Evolutionary conservation across 805 yeast genomes (phyloP).

Genomic region (Yarrowia divulgata): DNA sequence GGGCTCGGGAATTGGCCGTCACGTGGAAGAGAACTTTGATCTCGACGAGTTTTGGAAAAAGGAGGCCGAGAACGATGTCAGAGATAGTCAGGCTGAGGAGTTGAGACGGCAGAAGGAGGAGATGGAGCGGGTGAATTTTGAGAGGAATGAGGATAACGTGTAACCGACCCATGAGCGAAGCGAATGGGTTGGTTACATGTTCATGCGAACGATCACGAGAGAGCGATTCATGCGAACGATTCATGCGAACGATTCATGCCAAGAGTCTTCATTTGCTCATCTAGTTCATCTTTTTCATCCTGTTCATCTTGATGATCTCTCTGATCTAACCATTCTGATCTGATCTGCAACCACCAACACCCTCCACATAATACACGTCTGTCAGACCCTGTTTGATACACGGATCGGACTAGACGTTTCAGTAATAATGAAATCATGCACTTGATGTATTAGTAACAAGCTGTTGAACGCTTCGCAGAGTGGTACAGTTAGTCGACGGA

Average conservation of each 20-base stretch:
- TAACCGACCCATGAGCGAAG: background rate
- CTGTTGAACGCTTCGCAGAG: too few relatives aligned
- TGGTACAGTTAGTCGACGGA: too few relatives aligned
- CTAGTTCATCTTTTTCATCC: too few relatives aligned
- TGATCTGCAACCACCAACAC: too few relatives aligned
- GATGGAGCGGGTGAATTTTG: slow-evolving; percentile 3
- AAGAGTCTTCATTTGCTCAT: too few relatives aligned
- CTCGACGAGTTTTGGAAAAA: slow-evolving; percentile 33
- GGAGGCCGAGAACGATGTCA: slow-evolving; percentile 24
- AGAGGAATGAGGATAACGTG: slow-evolving; percentile 3
- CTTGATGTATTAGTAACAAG: too few relatives aligned
- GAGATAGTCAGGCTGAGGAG: slow-evolving; percentile 24
- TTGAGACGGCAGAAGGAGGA: slow-evolving; percentile 21
- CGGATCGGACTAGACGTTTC: background rate
- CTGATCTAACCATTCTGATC: too few relatives aligned
- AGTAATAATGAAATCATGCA: background rate
- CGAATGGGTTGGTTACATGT: background rate
- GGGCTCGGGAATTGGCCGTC: slow-evolving; percentile 20
- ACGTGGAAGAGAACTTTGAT: slow-evolving; percentile 31
- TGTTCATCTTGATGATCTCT: too few relatives aligned
- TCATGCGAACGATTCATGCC: too few relatives aligned
- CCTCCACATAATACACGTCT: too few relatives aligned
- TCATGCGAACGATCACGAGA: too few relatives aligned
- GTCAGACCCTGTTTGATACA: background rate
- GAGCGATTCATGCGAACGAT: too few relatives aligned